These are phyloP conservation scores for Terfezia boudieri DNA, from an alignment of 495 filamentous ascomycete genomes.

Conservation along the genomic window DNA sequence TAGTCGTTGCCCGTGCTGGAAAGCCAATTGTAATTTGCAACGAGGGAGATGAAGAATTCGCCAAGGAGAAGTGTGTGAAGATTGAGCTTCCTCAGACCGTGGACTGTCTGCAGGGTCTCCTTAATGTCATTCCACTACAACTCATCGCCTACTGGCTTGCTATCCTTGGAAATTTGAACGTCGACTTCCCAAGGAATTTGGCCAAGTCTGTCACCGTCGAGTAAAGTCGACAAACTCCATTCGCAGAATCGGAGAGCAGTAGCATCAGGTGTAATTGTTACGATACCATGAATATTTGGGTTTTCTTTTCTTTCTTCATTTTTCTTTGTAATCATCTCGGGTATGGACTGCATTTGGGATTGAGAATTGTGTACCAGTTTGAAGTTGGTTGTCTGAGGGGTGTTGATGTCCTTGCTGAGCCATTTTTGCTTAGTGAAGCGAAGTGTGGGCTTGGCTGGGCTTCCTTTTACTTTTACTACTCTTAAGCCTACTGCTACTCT, in stretches of 20 bases:
- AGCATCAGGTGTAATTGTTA: not conserved
- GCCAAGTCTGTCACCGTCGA: slow-evolving; percentile 98
- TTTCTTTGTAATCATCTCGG: not conserved
- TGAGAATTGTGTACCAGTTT: not conserved
- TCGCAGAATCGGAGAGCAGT: not conserved
- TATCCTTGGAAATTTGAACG: slow-evolving; percentile 83
- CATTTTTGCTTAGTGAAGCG: too few relatives aligned
- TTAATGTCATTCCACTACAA: slow-evolving; percentile 95
- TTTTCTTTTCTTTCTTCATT: not conserved
- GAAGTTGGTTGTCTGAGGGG: not conserved
- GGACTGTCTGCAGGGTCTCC: slow-evolving; percentile 80
- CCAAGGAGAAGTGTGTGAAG: slow-evolving; percentile 66
- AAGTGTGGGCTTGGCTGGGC: too few relatives aligned
- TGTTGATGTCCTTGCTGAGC: too few relatives aligned
- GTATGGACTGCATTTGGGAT: not conserved
- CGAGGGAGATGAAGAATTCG: slow-evolving; percentile 69
- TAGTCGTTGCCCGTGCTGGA: slow-evolving; percentile 79
- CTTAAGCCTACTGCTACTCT: too few relatives aligned
- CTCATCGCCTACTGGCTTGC: slow-evolving; percentile 97
- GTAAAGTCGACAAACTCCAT: slow-evolving; percentile 27
- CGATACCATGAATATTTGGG: not conserved
- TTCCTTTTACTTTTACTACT: too few relatives aligned
- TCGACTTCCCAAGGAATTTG: slow-evolving; percentile 92
- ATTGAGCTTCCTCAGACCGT: slow-evolving; percentile 94
- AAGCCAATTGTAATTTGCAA: slow-evolving; percentile 98